Evolutionary conservation across 352 stramenopile species (phyloP), one percentile per base, ranked within the genome.

Genomic region (Phytopythium helicoides): DNA sequence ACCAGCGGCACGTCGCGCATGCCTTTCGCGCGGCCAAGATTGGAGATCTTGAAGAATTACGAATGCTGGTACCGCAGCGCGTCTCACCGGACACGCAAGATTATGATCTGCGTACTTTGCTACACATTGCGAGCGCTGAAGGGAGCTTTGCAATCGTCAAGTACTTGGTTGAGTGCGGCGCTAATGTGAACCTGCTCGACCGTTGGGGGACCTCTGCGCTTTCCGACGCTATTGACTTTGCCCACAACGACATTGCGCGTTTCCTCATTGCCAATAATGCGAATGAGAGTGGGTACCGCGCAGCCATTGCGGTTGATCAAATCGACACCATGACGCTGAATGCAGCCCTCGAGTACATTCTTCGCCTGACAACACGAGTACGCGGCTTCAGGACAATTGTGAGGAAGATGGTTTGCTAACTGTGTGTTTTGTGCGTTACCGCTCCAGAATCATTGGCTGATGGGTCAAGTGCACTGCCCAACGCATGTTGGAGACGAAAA

Each of bases 121-220:
- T 93, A 16, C 83, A 93, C 52, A 70, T 93, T 15, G 83, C 83
- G 2, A 87, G 73, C 53, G 81, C 80, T 0, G 83, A 93, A 60
- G 81, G 81, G 2, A 63, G 81, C 46, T 52, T 87, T 6, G 47
- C 60, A 18, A 67, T 87, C 21, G 73, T 66, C 37, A 77, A 81
- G 54, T 87, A 86, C 54, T 57, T 93, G 18, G 73, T 93, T 1
- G 66, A 76, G 6, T 85, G 74, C 18, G 81, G 78, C 1, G 81
- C 81, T 3, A 89, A 90, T 22, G 80, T 93, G 14, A 93, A 93
- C 31, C 48, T 87, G 33, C 52, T 93, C 11, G 83, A 93, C 59
- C 81, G 83, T 46, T 93, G 81, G 81, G 76, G 81, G 4, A 90
- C 73, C 14, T 90, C 83, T 0, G 68, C 83, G 3, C 57, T 93